Conservation (phyloP, 345 rosid species). For the Moricandia arvensis region DNA sequence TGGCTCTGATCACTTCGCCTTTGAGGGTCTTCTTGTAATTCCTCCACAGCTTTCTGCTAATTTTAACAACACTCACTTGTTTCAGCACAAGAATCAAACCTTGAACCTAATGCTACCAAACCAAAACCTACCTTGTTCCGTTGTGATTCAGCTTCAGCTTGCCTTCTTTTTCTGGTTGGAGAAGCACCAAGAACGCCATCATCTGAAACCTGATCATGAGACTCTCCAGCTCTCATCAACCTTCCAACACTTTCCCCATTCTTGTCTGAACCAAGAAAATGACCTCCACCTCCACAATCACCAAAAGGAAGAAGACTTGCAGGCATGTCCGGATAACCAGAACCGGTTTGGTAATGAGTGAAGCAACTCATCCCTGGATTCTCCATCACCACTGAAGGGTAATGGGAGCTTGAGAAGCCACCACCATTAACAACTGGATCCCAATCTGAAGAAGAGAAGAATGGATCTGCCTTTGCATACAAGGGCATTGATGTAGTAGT, state of each 20-base stretch:
- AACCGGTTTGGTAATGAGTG: constrained; percentile 46
- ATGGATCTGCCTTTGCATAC: constrained; percentile 51
- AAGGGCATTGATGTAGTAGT: constrained; percentile 24
- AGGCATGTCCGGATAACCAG: constrained; percentile 51
- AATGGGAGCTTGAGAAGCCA: constrained; percentile 53
- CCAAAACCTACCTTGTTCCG: constrained; percentile 54
- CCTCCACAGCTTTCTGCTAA: constrained; percentile 49
- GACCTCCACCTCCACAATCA: constrained; percentile 47
- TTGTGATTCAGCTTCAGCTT: constrained; percentile 48
- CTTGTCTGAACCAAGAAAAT: constrained; percentile 51
- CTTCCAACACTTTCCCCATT: constrained; percentile 46
- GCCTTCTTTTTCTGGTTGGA: constrained; percentile 58
- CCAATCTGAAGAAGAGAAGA: constrained; percentile 80
- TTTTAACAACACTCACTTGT: constrained; percentile 21
- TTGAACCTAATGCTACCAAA: constrained; percentile 9
- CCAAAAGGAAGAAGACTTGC: constrained; percentile 57
- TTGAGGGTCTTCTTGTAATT: constrained; percentile 44
- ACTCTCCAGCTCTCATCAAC: constrained; percentile 40
- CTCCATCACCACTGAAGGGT: constrained; percentile 50
- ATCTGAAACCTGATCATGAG: constrained; percentile 44
- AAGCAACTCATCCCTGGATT: constrained; percentile 56
- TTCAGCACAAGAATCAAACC: constrained; percentile 36
- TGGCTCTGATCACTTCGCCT: constrained; percentile 54
- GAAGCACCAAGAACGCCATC: constrained; percentile 48
- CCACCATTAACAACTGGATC: constrained; percentile 56